phyloP scores from a whole-genome alignment of 1,139 yeast genomes.

The Hemisphaericaspora subhashii region DNA sequence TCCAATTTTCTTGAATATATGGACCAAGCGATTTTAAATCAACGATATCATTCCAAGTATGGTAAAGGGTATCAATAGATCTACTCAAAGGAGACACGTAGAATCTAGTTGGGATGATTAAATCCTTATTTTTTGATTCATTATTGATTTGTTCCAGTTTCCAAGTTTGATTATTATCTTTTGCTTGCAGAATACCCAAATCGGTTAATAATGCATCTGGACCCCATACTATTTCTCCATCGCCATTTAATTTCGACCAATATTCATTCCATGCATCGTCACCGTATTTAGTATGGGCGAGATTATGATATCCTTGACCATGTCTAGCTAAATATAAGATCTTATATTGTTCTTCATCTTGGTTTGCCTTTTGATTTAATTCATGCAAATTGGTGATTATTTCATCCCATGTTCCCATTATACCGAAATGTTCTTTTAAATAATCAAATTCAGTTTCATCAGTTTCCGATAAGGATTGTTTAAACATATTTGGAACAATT shows the following conservation, averaged over 20 bases:
- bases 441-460: conserved; percentile 41
- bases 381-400: conserved; percentile 24
- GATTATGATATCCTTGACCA: conserved; percentile 48
- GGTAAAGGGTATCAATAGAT: conserved; percentile 37
- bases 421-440: conserved; percentile 41
- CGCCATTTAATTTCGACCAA: conserved; percentile 45
- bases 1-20: conserved; percentile 38
- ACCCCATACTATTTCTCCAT: conserved; percentile 47
- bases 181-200: conserved; percentile 42
- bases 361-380: conserved; percentile 27
- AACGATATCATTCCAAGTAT: conserved; percentile 33
- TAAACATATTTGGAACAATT: conserved; percentile 36
- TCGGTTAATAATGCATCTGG: conserved; percentile 49
- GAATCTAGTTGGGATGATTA: conserved; percentile 30
- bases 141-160: conserved; percentile 20
- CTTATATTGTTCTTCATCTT: conserved; percentile 30
- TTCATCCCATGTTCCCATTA: conserved; percentile 33
- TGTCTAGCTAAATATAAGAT: conserved; percentile 45
- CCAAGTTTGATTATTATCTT: conserved; percentile 27
- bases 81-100: conserved; percentile 39
- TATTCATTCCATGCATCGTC: conserved; percentile 43
- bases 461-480: conserved; percentile 37
- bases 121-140: conserved; percentile 15
- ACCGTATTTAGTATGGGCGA: conserved; percentile 44
- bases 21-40: conserved; percentile 29